phyloP scores from a whole-genome alignment of 2,329 filamentous ascomycete species.

The Aquanectria penicillioides region DNA sequence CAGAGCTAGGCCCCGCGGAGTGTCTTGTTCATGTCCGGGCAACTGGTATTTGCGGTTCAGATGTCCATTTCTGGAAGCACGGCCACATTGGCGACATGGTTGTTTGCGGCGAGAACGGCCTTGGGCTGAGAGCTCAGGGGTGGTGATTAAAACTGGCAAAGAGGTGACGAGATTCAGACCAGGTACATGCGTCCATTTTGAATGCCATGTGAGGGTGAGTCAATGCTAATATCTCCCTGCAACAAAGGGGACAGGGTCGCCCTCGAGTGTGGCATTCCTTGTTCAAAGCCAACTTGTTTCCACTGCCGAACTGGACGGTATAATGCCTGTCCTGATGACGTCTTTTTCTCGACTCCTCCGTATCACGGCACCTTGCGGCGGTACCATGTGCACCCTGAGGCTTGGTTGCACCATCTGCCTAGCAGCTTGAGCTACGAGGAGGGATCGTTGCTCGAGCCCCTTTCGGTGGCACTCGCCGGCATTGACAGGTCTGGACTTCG shows the following conservation, averaged over 20 bases:
- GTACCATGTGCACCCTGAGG: slow-evolving; percentile 49
- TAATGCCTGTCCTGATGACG: slow-evolving; percentile 52
- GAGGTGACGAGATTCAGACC: slow-evolving; percentile 17
- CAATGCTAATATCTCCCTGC: not conserved
- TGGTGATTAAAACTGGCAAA: slow-evolving; percentile 17
- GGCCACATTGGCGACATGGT: slow-evolving; percentile 47
- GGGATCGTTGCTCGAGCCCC: slow-evolving; percentile 54
- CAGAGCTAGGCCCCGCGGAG: slow-evolving; percentile 10
- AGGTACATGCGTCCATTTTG: not conserved
- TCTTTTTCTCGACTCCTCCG: slow-evolving; percentile 52
- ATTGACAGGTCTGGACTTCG: slow-evolving; percentile 50
- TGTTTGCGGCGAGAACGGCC: slow-evolving; percentile 30
- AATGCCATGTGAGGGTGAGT: not conserved
- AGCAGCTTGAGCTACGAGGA: slow-evolving; percentile 40
- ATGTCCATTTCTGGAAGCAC: slow-evolving; percentile 51
- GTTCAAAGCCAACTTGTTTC: slow-evolving; percentile 43
- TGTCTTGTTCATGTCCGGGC: slow-evolving; percentile 71
- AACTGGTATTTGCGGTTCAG: slow-evolving; percentile 72
- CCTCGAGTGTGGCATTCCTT: slow-evolving; percentile 48
- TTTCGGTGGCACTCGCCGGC: slow-evolving; percentile 57
- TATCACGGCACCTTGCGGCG: slow-evolving; percentile 50
- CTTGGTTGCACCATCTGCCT: slow-evolving; percentile 52
- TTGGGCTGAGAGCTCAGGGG: slow-evolving; percentile 25
- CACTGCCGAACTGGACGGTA: slow-evolving; percentile 50
- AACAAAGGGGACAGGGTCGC: slow-evolving; percentile 27